phyloP scores from a whole-genome alignment of 1,284 basidiomycete genomes.

The Athelia psychrophila region DNA sequence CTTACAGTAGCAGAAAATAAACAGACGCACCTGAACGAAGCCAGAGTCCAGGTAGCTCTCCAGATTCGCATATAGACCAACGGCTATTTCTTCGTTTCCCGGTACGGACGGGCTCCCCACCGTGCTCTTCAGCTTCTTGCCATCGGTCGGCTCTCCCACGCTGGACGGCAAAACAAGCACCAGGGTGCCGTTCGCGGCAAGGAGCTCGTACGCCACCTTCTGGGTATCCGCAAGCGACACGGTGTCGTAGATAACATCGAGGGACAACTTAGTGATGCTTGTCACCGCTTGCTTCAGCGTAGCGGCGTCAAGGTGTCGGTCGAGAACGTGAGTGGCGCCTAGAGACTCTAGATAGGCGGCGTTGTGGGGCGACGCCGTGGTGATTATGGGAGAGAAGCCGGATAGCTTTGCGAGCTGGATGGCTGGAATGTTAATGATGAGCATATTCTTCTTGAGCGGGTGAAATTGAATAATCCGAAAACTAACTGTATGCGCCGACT shows the following conservation, averaged over 20 bases:
- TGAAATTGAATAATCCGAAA: not conserved
- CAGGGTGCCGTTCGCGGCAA: conserved; percentile 22
- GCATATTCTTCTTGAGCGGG: not conserved
- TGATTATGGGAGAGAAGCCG: conserved; percentile 23
- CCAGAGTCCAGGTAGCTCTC: conserved; percentile 30
- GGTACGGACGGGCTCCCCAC: conserved; percentile 20
- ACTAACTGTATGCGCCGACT: conserved; percentile 32
- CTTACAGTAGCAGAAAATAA: conserved; percentile 3
- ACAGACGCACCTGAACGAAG: conserved; percentile 28
- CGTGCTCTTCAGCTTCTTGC: conserved; percentile 17
- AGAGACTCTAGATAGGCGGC: conserved; percentile 26
- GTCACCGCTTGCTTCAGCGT: conserved; percentile 6
- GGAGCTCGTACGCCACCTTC: conserved; percentile 19
- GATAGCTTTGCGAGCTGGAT: conserved; percentile 31
- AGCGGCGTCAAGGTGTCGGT: conserved; percentile 15
- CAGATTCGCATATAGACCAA: conserved; percentile 23
- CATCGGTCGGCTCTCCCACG: conserved; percentile 17
- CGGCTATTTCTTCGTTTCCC: conserved; percentile 21
- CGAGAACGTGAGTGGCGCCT: conserved; percentile 31
- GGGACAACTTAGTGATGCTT: conserved; percentile 12
- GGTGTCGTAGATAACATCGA: conserved; percentile 39
- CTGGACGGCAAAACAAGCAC: conserved; percentile 20
- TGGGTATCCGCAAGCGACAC: conserved; percentile 30
- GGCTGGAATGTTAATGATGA: conserved; percentile 10
- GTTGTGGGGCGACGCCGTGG: conserved; percentile 30